Base-by-base conservation (phyloP, 441 rosid species). In the Erodium chrysanthum region DNA sequence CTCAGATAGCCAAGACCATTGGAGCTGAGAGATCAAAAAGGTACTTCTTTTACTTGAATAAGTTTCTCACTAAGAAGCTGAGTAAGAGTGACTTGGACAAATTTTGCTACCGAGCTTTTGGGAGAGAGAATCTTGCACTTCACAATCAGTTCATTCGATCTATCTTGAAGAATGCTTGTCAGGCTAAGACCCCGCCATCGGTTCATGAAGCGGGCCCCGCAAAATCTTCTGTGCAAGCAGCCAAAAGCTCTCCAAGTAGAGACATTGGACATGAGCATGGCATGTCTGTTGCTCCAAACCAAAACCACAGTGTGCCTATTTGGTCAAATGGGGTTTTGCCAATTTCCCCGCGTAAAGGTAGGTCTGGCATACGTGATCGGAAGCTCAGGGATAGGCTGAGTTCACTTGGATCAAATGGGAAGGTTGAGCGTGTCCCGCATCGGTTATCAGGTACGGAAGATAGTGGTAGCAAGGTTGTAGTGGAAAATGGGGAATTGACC, bases 251-350 rank as follows among this genome's bases (percentile, higher is more conserved):
- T 27, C 82, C 82, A 29, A 73, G 70, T 65, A 68, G 74, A 74
- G 96, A 85, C 66, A 89, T 79, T 66, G 86, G 85, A 31, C 85
- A 78, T 25, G 91, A 81, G 65, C 96, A 73, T 67, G 79, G 76
- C 58, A 86, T 82, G 48, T 70, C 81, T 23, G 69, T 80, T 66
- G 61, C 73, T 73, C 83, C 84, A 11, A 84, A 75, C 78, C 96
- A 84, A 71, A 75, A 77, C 76, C 84, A 83, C 68, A 88, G 71
- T 71, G 66, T 69, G 27, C 74, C 81, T 66, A 77, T 82, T 63
- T 77, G 86, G 85, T 83, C 98, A 25, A 92, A 92, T 78, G 96
- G 98, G 50, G 81, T 87, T 77, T 78, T 86, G 77, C 84, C 89
- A 9, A 71, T 74, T 61, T 88, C 96, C 46, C 86, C 91, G 2